phyloP scores from a whole-genome alignment of 306 rosid species.

The Lathyrus sativus region DNA sequence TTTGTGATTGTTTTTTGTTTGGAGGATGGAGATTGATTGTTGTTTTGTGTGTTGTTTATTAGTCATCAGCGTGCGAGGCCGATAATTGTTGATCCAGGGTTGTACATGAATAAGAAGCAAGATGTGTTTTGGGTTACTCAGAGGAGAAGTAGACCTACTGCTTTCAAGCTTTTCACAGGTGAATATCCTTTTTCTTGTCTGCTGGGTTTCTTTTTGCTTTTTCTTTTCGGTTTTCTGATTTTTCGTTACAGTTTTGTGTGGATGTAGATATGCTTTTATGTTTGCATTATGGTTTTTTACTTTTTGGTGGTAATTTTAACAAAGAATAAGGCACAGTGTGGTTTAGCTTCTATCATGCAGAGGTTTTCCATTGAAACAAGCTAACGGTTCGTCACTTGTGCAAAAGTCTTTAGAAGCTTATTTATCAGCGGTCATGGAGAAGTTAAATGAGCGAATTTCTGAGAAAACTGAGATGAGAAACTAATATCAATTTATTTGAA shows the following conservation, averaged over 20 bases:
- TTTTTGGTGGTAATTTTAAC: slow-evolving; percentile 38
- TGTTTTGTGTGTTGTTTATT: slow-evolving; percentile 12
- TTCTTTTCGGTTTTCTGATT: neutral
- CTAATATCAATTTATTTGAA: neutral
- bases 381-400: neutral
- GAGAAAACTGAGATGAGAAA: neutral
- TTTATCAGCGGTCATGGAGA: neutral
- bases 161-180: slow-evolving; percentile 98
- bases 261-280: neutral
- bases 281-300: slow-evolving; percentile 33
- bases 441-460: neutral
- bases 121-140: slow-evolving; percentile 97
- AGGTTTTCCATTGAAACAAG: slow-evolving; percentile 1
- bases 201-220: slow-evolving; percentile 11
- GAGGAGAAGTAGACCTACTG: slow-evolving; percentile 93
- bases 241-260: neutral
- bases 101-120: slow-evolving; percentile 82
- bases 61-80: slow-evolving; percentile 93
- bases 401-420: neutral
- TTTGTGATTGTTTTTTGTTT: neutral
- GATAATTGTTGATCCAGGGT: slow-evolving; percentile 85
- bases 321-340: neutral
- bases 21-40: slow-evolving; percentile 22
- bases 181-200: slow-evolving; percentile 29
- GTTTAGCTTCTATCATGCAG: neutral